A percentile compares a stretch with the other conserved stretches of the same genome.
These are phyloP conservation scores for Chlorociboria aeruginascens DNA, from an alignment of 495 filamentous ascomycete genomes.

Conservation along the genomic window DNA sequence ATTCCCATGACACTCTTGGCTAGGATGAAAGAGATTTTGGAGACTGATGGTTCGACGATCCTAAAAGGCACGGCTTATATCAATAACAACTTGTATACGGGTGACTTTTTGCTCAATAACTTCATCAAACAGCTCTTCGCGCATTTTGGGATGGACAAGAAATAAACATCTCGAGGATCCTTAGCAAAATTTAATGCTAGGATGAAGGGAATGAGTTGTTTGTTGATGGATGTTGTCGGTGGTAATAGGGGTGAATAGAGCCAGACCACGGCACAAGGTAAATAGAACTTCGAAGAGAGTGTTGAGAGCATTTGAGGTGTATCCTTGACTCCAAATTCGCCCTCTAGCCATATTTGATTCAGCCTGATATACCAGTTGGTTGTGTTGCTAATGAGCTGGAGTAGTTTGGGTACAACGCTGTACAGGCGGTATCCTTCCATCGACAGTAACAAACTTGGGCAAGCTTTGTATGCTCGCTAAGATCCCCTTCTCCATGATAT, in stretches of 20 bases:
- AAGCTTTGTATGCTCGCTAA: conserved; percentile 87
- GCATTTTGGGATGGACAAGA: conserved; percentile 83
- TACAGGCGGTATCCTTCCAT: conserved; percentile 64
- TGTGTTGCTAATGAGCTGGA: conserved; percentile 84
- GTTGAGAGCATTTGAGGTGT: conserved; percentile 84
- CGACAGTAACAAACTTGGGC: conserved; percentile 72
- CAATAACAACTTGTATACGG: conserved; percentile 92
- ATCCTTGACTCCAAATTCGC: conserved; percentile 77
- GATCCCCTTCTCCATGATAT: conserved; percentile 97
- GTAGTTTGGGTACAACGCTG: conserved; percentile 83
- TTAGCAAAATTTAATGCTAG: conserved; percentile 47
- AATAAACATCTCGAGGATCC: conserved; percentile 81
- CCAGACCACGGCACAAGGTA: conserved; percentile 73
- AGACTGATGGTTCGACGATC: conserved; percentile 76
- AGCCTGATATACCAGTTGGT: conserved; percentile 99
- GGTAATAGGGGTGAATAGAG: conserved; percentile 92
- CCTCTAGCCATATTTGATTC: conserved; percentile 94
- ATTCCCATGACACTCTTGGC: conserved; percentile 76
- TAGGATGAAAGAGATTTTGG: conserved; percentile 83
- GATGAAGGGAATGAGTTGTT: conserved; percentile 71
- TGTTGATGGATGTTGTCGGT: conserved; percentile 87
- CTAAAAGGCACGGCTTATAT: conserved; percentile 71
- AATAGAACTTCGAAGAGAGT: conserved; percentile 92
- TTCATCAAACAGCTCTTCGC: conserved; percentile 76
- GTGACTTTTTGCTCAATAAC: conserved; percentile 75